Evolutionary conservation across 305 asterid genomes (phyloP).

Genomic region (Fraxinus baroniana): DNA sequence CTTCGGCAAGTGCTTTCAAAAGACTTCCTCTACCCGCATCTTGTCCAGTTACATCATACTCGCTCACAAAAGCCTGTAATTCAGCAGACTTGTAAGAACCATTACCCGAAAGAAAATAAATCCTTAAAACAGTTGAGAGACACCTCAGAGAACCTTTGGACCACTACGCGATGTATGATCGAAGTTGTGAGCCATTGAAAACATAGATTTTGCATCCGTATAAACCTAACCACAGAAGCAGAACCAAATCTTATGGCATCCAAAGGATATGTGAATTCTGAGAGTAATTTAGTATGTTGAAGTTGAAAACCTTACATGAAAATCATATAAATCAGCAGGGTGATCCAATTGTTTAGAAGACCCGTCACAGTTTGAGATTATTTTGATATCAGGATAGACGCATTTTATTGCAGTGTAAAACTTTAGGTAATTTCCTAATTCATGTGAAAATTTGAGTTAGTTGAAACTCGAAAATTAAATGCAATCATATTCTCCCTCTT

Average conservation of each 20-base stretch:
- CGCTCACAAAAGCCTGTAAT: conserved; percentile 84
- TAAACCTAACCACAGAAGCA: conserved; percentile 50
- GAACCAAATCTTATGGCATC: not conserved
- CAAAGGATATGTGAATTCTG: not conserved
- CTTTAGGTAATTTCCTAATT: conserved; percentile 56
- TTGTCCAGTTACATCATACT: conserved; percentile 73
- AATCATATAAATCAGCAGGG: conserved; percentile 88
- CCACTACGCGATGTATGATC: conserved; percentile 63
- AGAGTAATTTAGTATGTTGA: not conserved
- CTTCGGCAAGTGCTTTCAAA: conserved; percentile 82
- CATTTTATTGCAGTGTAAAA: conserved; percentile 49
- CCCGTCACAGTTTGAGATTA: conserved; percentile 83
- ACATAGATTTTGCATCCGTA: conserved; percentile 58
- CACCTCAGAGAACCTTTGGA: conserved; percentile 62
- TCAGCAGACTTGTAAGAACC: conserved; percentile 1
- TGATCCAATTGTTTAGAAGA: conserved; percentile 61
- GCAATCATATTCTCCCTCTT: not conserved
- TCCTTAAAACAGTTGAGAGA: conserved; percentile 4
- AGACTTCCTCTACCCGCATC: conserved; percentile 88
- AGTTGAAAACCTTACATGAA: conserved; percentile 57
- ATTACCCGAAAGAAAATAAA: not conserved
- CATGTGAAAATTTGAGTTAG: not conserved
- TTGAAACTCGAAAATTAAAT: not conserved
- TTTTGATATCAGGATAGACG: conserved; percentile 50
- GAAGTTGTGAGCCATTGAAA: conserved; percentile 59